These are phyloP conservation scores for Podospora comata DNA, from an alignment of 495 filamentous ascomycete genomes.

Conservation along the genomic window DNA sequence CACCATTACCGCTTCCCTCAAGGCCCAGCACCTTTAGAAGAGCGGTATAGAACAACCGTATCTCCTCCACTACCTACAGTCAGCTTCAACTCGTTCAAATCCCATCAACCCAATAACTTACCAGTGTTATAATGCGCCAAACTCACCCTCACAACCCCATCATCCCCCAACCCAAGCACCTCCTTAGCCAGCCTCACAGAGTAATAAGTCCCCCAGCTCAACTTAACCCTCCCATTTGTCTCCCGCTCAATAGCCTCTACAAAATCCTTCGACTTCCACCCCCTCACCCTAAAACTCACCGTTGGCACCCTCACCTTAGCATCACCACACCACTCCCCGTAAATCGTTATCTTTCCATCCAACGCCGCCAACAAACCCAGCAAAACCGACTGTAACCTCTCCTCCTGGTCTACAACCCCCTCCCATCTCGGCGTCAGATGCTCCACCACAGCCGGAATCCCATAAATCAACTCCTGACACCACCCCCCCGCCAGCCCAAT, in stretches of 20 bases:
- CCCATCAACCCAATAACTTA: slow-evolving; percentile 36
- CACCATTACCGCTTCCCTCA: neutral
- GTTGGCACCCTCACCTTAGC: slow-evolving; percentile 55
- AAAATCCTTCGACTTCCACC: slow-evolving; percentile 52
- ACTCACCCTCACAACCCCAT: slow-evolving; percentile 67
- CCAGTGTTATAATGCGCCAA: slow-evolving; percentile 75
- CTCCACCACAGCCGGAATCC: slow-evolving; percentile 53
- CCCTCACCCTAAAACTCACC: slow-evolving; percentile 62
- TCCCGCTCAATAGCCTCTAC: slow-evolving; percentile 60
- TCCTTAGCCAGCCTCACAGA: slow-evolving; percentile 58
- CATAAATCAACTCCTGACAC: slow-evolving; percentile 60
- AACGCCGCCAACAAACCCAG: slow-evolving; percentile 51
- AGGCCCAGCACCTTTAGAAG: slow-evolving; percentile 26
- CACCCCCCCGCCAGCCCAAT: slow-evolving; percentile 61
- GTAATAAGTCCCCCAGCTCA: slow-evolving; percentile 69
- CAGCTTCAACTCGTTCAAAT: neutral
- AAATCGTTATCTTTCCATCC: slow-evolving; percentile 51
- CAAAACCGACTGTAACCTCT: slow-evolving; percentile 54
- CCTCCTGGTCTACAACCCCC: slow-evolving; percentile 56
- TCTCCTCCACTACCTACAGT: slow-evolving; percentile 49
- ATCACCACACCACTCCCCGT: slow-evolving; percentile 50
- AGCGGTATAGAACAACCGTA: slow-evolving; percentile 41
- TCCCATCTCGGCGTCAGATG: slow-evolving; percentile 58
- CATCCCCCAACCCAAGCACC: slow-evolving; percentile 50
- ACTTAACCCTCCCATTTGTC: slow-evolving; percentile 47